Conservation (phyloP, 768 basidiomycete genomes). For the Cyathus striatus region DNA sequence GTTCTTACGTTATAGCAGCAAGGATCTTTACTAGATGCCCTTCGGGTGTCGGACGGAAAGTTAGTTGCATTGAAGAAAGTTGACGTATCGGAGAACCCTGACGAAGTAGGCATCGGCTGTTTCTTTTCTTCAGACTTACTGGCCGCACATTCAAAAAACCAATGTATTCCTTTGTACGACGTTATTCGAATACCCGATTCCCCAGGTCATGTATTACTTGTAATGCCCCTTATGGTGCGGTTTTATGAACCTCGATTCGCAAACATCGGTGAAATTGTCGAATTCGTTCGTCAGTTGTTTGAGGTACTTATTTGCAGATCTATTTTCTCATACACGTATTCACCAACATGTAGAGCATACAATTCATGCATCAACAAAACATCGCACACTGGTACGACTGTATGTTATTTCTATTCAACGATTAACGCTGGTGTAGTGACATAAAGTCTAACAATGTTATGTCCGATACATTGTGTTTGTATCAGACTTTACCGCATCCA, state of each 20-base stretch:
- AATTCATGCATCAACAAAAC: constrained; percentile 25
- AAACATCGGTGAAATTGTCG: constrained; percentile 24
- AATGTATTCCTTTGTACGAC: constrained; percentile 26
- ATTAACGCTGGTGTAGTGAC: constrained; percentile 14
- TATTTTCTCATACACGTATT: neutral
- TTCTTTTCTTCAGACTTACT: constrained; percentile 13
- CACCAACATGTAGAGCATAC: constrained; percentile 16
- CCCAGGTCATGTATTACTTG: constrained; percentile 10
- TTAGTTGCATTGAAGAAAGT: constrained; percentile 24
- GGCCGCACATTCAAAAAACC: constrained; percentile 20
- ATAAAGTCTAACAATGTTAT: constrained; percentile 21
- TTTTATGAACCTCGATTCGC: constrained; percentile 16
- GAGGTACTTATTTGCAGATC: constrained; percentile 8
- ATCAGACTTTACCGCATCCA: constrained; percentile 17
- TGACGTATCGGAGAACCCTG: constrained; percentile 6
- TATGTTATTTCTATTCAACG: neutral
- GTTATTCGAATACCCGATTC: constrained; percentile 14
- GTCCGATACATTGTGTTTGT: constrained; percentile 16
- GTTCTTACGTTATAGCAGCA: neutral
- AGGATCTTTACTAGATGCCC: constrained; percentile 22
- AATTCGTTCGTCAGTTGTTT: constrained; percentile 21
- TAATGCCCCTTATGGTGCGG: constrained; percentile 20
- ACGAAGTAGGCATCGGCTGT: constrained; percentile 23
- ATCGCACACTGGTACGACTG: constrained; percentile 22
- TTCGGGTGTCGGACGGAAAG: constrained; percentile 21